Evolutionary conservation across 2,329 filamentous ascomycete species (phyloP).

Genomic region (Daldinia eschscholtzii): DNA sequence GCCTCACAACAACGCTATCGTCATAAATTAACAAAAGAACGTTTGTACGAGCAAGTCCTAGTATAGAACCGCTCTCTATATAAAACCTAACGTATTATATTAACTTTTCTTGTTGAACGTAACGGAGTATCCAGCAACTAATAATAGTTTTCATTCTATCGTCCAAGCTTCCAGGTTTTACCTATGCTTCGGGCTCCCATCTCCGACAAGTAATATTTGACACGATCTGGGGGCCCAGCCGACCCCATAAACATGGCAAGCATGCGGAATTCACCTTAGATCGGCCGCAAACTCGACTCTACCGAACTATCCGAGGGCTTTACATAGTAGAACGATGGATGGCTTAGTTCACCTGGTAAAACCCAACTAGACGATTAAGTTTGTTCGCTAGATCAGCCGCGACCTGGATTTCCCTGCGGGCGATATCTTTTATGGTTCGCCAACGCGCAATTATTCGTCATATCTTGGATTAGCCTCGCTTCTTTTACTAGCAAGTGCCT

Average conservation of each 20-base stretch:
- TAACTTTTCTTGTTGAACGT: background rate
- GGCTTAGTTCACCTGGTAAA: conserved; percentile 7
- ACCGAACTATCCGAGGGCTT: conserved; percentile 15
- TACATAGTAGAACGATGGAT: background rate
- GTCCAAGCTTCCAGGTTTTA: conserved; percentile 5
- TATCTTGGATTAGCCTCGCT: conserved; percentile 5
- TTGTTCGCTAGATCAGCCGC: conserved; percentile 16
- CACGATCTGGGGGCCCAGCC: background rate
- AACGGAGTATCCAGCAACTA: background rate
- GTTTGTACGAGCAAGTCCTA: background rate
- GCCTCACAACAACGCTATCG: background rate
- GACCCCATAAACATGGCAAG: background rate
- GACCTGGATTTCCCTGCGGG: conserved; percentile 25
- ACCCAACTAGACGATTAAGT: conserved; percentile 18
- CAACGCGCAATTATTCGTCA: conserved; percentile 31
- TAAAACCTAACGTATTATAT: background rate
- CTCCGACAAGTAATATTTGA: conserved; percentile 2
- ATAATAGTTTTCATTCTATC: background rate
- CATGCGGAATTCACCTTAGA: background rate
- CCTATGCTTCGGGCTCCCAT: background rate
- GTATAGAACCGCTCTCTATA: background rate
- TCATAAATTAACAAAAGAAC: background rate
- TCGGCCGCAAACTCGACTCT: background rate
- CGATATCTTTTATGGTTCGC: conserved; percentile 10
- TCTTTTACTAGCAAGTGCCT: background rate